Evolutionary conservation across 2,329 filamentous ascomycete species (phyloP), one percentile per base, ranked within the genome.

Genomic region (Ramularia endophylla): DNA sequence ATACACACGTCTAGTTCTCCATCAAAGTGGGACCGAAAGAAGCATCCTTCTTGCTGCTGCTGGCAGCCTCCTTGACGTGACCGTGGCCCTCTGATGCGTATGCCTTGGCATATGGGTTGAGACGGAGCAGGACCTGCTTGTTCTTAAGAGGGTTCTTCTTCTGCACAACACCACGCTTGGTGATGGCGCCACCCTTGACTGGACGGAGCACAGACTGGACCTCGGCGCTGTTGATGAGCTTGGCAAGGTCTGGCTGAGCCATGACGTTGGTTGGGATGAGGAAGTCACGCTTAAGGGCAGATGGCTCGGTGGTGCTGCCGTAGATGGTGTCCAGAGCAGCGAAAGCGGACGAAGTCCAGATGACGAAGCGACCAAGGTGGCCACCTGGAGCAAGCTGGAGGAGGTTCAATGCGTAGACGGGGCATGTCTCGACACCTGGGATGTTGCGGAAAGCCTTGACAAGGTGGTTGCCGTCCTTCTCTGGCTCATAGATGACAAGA

Each of bases 71-170:
- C 70, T 80, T 77, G 72, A 80, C 71, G 70, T 83, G 77, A 56
- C 87, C 87, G 46, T 92, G 70, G 73, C 87, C 84, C 64, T 87
- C 80, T 79, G 94, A 87, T 60, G 82, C 76, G 74, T 94, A 98
- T 52, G 86, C 82, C 61, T 83, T 77, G 59, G 92, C 90, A 74
- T 98, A 98, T 53, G 92, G 92, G 84, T 98, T 98, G 71, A 98
- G 85, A 64, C 92, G 85, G 67, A 98, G 85, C 73, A 95, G 81
- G 58, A 98, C 85, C 80, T 97, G 92, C 82, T 88, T 94, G 85
- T 98, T 98, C 74, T 78, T 79, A 60, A 98, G 88, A 65, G 92
- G 92, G 81, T 98, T 98, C 89, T 97, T 97, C 88, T 98, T 98
- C 81, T 95, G 90, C 58, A 95, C 87, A 65, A 78, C 74, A 58